phyloP scores from a whole-genome alignment of 139 green algal genomes.

The Yamagishiella unicocca region DNA sequence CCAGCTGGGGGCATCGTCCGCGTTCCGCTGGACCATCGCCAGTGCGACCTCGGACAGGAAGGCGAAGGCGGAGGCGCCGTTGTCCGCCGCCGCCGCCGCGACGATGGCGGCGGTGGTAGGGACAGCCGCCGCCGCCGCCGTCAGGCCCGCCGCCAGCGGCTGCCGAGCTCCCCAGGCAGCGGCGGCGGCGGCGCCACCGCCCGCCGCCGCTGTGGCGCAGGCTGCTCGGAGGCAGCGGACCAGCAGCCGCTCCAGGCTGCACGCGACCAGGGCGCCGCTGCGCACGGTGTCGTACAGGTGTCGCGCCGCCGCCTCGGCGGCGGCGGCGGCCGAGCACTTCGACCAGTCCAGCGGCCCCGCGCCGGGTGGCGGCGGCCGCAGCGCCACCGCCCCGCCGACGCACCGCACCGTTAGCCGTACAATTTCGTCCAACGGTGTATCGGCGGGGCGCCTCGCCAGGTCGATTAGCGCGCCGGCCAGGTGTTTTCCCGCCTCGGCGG shows the following conservation, averaged over 20 bases:
- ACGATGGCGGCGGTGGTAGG: background rate
- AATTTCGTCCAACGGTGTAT: background rate
- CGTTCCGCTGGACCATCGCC: background rate
- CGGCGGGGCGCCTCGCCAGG: background rate
- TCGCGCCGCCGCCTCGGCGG: background rate
- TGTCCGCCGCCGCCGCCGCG: background rate
- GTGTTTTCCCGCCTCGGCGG: background rate
- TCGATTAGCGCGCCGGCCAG: background rate
- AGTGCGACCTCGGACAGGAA: conserved; percentile 31
- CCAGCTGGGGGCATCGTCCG: background rate
- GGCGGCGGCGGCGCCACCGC: background rate
- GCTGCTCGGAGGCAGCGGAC: conserved; percentile 8
- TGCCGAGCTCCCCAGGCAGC: background rate
- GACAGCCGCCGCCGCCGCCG: background rate
- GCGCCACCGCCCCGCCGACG: background rate
- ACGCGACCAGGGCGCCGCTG: background rate
- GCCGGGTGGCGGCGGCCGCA: background rate
- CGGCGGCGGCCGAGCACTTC: background rate
- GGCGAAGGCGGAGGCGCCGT: background rate
- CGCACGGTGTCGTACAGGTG: conserved; percentile 13
- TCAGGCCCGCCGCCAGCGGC: background rate
- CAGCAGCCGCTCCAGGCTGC: conserved; percentile 16
- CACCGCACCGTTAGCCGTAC: background rate
- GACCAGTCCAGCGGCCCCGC: background rate
- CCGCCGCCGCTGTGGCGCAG: background rate